A percentile compares a stretch with the other conserved stretches of the same genome.
These are phyloP conservation scores for Miamiensis avidus DNA, from an alignment of 169 alveolate species.

Conservation along the genomic window DNA sequence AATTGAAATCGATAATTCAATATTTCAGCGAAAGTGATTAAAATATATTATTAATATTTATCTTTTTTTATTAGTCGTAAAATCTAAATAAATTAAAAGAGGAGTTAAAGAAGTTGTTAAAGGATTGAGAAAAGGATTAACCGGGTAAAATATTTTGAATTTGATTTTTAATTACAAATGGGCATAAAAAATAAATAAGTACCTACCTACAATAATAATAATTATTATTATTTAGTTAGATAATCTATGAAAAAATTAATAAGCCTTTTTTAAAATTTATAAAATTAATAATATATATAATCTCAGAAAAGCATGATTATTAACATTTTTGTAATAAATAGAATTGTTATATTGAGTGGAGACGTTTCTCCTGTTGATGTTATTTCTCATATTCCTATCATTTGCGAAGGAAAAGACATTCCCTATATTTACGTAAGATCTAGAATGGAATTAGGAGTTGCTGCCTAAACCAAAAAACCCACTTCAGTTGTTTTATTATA, in stretches of 20 bases:
- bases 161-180: neutral
- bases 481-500: conserved; percentile 91
- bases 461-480: conserved; percentile 95
- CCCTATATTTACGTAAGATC: conserved; percentile 94
- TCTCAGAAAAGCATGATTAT: neutral
- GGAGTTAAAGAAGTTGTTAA: conserved; percentile 97
- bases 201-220: neutral
- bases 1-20: neutral
- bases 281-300: too few species aligned
- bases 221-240: neutral
- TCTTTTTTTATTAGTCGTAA: conserved; percentile 40
- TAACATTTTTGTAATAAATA: conserved; percentile 31
- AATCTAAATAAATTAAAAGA: conserved; percentile 76
- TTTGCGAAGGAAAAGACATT: conserved; percentile 93
- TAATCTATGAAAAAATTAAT: neutral
- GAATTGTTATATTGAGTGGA: conserved; percentile 94
- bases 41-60: conserved; percentile 11
- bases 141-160: conserved; percentile 38
- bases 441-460: conserved; percentile 91
- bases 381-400: conserved; percentile 94
- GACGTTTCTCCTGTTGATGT: conserved; percentile 97
- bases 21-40: conserved; percentile 15
- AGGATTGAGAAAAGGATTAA: conserved; percentile 89
- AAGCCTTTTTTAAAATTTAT: too few species aligned
- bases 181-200: neutral